Evolutionary conservation across 2,329 filamentous ascomycete species (phyloP).

Genomic region (Xylariaceae sp.): DNA sequence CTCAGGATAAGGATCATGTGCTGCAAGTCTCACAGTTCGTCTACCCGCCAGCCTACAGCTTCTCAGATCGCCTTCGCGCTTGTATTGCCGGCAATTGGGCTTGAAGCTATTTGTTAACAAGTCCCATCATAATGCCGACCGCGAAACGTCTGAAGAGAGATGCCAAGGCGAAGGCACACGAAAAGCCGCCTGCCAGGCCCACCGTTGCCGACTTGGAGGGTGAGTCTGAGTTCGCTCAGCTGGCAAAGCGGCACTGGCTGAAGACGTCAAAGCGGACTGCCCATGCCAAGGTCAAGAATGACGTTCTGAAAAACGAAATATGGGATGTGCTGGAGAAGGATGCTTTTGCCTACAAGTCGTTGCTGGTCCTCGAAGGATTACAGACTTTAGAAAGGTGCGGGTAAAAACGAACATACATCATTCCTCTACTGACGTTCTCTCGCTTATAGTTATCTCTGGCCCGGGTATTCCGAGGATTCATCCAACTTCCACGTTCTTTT

Average conservation of each 20-base stretch:
- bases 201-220: conserved; percentile 65
- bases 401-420: neutral
- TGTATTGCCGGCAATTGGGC: conserved; percentile 9
- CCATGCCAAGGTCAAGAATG: conserved; percentile 71
- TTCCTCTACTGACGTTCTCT: conserved; percentile 1
- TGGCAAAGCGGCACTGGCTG: conserved; percentile 84
- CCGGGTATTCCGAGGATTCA: conserved; percentile 78
- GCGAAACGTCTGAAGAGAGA: conserved; percentile 54
- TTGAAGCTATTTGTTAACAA: conserved; percentile 9
- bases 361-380: conserved; percentile 80
- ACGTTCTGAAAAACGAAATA: conserved; percentile 78
- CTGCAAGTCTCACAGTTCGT: conserved; percentile 3
- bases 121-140: conserved; percentile 45
- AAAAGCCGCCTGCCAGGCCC: conserved; percentile 47
- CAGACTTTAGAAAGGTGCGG: conserved; percentile 68
- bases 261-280: conserved; percentile 54
- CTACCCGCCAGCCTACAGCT: conserved; percentile 11
- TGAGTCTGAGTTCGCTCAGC: conserved; percentile 64
- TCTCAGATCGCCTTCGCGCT: conserved; percentile 11
- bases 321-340: conserved; percentile 86
- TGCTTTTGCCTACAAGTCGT: conserved; percentile 67
- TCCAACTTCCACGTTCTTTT: conserved; percentile 90
- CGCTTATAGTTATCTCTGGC: conserved; percentile 87
- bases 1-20: conserved; percentile 7
- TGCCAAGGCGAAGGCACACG: conserved; percentile 39